phyloP scores from a whole-genome alignment of 1,139 yeast species.

The Hansenula lynferdii region DNA sequence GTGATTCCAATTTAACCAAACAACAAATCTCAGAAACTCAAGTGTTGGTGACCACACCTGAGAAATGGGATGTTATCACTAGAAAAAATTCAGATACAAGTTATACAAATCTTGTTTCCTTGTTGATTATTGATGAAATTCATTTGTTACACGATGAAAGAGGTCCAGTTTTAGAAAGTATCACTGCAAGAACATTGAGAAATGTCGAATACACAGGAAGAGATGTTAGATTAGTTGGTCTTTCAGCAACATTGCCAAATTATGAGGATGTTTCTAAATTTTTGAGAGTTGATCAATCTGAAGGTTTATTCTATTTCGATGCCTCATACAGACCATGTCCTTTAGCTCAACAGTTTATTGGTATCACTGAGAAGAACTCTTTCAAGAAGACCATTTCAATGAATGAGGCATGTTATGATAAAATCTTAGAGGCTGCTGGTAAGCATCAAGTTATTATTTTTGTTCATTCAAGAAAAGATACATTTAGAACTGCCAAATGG shows the following conservation, averaged over 20 bases:
- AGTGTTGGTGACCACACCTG: slow-evolving; percentile 88
- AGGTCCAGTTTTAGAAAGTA: slow-evolving; percentile 91
- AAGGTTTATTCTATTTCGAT: slow-evolving; percentile 65
- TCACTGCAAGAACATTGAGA: slow-evolving; percentile 71
- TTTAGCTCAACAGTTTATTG: slow-evolving; percentile 80
- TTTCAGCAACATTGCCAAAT: slow-evolving; percentile 94
- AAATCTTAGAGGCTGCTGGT: slow-evolving; percentile 61
- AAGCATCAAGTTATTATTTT: slow-evolving; percentile 80
- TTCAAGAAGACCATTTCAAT: slow-evolving; percentile 74
- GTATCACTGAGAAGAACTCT: slow-evolving; percentile 82
- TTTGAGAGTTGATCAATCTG: slow-evolving; percentile 55
- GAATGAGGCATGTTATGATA: slow-evolving; percentile 90
- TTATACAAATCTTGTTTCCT: slow-evolving; percentile 56
- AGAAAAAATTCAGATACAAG: slow-evolving; percentile 67
- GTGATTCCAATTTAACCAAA: slow-evolving; percentile 78
- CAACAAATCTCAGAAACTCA: slow-evolving; percentile 79
- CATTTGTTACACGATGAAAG: slow-evolving; percentile 91
- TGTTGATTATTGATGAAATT: slow-evolving; percentile 89
- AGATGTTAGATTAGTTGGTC: slow-evolving; percentile 69
- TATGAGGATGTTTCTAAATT: slow-evolving; percentile 84
- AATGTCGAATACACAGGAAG: slow-evolving; percentile 37
- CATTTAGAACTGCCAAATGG: slow-evolving; percentile 78
- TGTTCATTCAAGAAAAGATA: slow-evolving; percentile 93
- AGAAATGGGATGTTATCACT: slow-evolving; percentile 95
- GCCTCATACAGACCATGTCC: slow-evolving; percentile 90